Evolutionary conservation across 2,329 filamentous ascomycete genomes (phyloP).

Genomic region (Epichloe aotearoae): DNA sequence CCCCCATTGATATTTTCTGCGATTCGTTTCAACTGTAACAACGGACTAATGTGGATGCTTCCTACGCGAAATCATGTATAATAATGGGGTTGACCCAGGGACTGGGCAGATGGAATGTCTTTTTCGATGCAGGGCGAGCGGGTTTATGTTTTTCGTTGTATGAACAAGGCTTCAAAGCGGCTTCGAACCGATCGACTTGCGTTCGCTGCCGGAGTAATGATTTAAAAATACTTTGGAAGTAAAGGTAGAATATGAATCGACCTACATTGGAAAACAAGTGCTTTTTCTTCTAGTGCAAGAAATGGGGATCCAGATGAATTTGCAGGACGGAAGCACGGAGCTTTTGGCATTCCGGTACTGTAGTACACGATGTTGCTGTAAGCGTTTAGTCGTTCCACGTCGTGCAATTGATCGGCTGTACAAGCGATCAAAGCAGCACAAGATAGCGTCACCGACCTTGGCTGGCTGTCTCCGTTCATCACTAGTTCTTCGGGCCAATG

Average conservation of each 20-base stretch:
- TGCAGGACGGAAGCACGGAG: constrained; percentile 20
- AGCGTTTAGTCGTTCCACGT: constrained; percentile 22
- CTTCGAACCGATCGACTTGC: not conserved
- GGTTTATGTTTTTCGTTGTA: constrained; percentile 8
- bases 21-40: not conserved
- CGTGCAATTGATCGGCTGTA: constrained; percentile 15
- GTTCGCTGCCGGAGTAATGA: constrained; percentile 7
- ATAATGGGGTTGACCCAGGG: not conserved
- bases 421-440: constrained; percentile 6
- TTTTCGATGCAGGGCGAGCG: constrained; percentile 9
- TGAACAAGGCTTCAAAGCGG: constrained; percentile 4
- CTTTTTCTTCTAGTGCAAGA: constrained; percentile 16
- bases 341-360: constrained; percentile 23
- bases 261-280: constrained; percentile 6
- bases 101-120: not conserved
- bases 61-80: constrained; percentile 2
- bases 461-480: constrained; percentile 17
- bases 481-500: constrained; percentile 13
- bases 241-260: constrained; percentile 10
- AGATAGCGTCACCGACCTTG: constrained; percentile 15
- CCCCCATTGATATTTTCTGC: not conserved
- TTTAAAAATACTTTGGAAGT: constrained; percentile 7
- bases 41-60: not conserved
- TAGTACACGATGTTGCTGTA: constrained; percentile 24
- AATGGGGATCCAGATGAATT: constrained; percentile 22